phyloP scores from a whole-genome alignment of 495 filamentous ascomycete genomes.

The Aspergillus heteromorphus region DNA sequence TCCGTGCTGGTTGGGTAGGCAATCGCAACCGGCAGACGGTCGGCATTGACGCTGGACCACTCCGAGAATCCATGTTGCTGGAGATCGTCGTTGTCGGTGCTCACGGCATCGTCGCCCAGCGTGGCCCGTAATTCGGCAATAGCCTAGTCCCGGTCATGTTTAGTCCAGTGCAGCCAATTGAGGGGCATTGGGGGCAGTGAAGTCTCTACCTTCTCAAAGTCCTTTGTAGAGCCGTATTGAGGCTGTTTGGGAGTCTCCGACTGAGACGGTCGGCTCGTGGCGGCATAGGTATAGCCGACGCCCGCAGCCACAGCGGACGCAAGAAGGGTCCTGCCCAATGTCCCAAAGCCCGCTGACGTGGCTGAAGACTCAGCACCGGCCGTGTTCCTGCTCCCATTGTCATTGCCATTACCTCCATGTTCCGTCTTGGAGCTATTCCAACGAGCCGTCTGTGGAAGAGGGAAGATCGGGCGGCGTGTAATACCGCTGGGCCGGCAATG shows the following conservation, averaged over 20 bases:
- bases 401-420: neutral
- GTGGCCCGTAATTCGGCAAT: slow-evolving; percentile 52
- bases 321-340: slow-evolving; percentile 24
- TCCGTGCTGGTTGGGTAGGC: slow-evolving; percentile 72
- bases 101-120: slow-evolving; percentile 68
- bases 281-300: slow-evolving; percentile 33
- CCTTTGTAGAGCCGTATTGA: slow-evolving; percentile 35
- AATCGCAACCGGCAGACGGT: slow-evolving; percentile 72
- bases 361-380: slow-evolving; percentile 15
- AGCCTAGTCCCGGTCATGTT: slow-evolving; percentile 39
- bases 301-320: slow-evolving; percentile 32
- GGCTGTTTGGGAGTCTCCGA: slow-evolving; percentile 16
- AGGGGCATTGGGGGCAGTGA: too few species aligned
- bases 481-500: slow-evolving; percentile 20
- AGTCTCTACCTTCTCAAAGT: slow-evolving; percentile 44
- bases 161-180: too few species aligned
- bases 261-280: slow-evolving; percentile 13
- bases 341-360: slow-evolving; percentile 24
- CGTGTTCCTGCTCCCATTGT: slow-evolving; percentile 4
- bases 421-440: slow-evolving; percentile 19
- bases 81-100: slow-evolving; percentile 77
- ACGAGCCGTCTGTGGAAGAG: slow-evolving; percentile 10
- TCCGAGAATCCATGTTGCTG: slow-evolving; percentile 80
- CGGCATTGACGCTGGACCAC: slow-evolving; percentile 80
- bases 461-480: slow-evolving; percentile 1